Evolutionary conservation across 2,329 filamentous ascomycete genomes (phyloP), one percentile per base, ranked within the genome.

Genomic region (Colletotrichum euphorbiae): DNA sequence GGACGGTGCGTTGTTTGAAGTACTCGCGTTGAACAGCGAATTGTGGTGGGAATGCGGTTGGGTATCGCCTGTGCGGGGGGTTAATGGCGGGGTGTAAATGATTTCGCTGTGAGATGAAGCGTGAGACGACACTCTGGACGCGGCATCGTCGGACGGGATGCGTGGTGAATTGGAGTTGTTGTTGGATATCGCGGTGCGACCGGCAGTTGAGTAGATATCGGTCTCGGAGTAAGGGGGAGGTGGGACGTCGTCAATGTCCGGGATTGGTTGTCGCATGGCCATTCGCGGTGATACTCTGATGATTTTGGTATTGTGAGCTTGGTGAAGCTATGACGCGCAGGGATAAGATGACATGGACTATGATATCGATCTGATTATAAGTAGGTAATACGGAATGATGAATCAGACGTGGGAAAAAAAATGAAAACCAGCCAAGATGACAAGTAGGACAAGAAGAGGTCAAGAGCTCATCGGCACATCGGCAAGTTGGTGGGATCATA

Each of bases 191-290:
- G 62, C 36, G 33, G 17, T 51, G 42, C 71, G 72, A 33, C 78
- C 78, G 3, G 83, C 77, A 56, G 73, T 79, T 13, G 84, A 87
- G 77, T 83, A 86, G 42, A 86, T 81, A 74, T 89, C 86, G 15
- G 84, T 87, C 75, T 87, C 86, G 43, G 83, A 83, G 72, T 89
- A 89, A 6, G 87, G 87, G 4, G 86, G 85, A 46, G 86, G 86
- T 19, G 86, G 84, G 7, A 76, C 74, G 67, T 84, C 79, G 62
- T 81, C 77, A 36, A 76, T 33, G 33, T 71, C 62, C 12, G 43
- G 45, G 33, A 70, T 56, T 31, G 38, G 42, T 28, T 56, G 52
- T 58, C 62, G 46, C 61, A 66, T 69, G 46, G 61, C 62, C 62
- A 69, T 69, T 50, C 61, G 55, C 15, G 48, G 12, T 24, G 33